These are phyloP conservation scores for Hymenoscyphus salicellus DNA, from an alignment of 2,329 filamentous ascomycete species.

Conservation along the genomic window DNA sequence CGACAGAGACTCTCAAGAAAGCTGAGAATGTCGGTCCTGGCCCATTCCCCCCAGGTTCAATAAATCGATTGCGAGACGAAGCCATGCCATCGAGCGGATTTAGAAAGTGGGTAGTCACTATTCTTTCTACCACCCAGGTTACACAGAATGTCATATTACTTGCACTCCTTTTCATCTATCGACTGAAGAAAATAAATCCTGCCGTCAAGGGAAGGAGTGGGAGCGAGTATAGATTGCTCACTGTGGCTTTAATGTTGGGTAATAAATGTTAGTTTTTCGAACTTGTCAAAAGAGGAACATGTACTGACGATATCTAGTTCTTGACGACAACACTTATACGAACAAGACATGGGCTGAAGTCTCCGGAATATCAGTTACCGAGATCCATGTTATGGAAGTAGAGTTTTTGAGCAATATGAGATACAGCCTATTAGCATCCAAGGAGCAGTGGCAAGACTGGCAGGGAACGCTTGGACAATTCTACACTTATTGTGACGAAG, in stretches of 20 bases:
- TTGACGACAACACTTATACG: conserved; percentile 98
- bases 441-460: conserved; percentile 85
- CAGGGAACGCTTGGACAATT: conserved; percentile 79
- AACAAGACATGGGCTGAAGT: conserved; percentile 99
- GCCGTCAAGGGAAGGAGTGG: conserved; percentile 85
- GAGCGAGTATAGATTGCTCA: conserved; percentile 89
- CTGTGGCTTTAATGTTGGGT: conserved; percentile 92
- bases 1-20: conserved; percentile 70
- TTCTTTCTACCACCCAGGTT: conserved; percentile 91
- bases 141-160: conserved; percentile 92
- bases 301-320: conserved; percentile 50
- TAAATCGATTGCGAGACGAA: conserved; percentile 61
- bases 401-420: conserved; percentile 98
- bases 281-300: not conserved
- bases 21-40: conserved; percentile 54
- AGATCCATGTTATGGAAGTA: conserved; percentile 99
- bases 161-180: conserved; percentile 87
- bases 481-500: conserved; percentile 57
- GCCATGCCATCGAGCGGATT: conserved; percentile 78
- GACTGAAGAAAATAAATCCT: conserved; percentile 86
- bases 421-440: conserved; percentile 85
- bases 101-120: conserved; percentile 87
- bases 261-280: conserved; percentile 74
- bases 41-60: conserved; percentile 36
- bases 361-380: conserved; percentile 85